Base-by-base conservation (phyloP, 768 basidiomycete genomes). In the Rhodosporidiobolus sp. region DNA sequence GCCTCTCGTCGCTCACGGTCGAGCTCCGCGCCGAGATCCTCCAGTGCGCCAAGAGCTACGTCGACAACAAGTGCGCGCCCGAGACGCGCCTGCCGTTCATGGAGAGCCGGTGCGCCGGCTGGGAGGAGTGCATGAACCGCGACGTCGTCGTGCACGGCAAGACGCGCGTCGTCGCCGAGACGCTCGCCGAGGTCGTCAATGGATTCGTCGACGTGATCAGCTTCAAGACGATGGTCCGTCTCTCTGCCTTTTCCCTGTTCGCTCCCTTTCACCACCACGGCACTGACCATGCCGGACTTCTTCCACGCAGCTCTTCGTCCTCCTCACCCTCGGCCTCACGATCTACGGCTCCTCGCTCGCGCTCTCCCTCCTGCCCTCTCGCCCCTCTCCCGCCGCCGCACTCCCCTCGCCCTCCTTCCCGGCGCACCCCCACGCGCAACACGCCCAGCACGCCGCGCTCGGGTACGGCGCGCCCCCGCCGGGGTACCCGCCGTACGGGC, bases 141-240 rank as follows among this genome's bases (percentile, higher is more conserved):
- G 94, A 97, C 84, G 92, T 94, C 65, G 88, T 88, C 28, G 88
- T 89, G 52, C 87, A 94, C 53, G 92, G 92, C 2, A 90, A 92
- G 69, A 91, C 93, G 70, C 88, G 87, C 77, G 89, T 99, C 75
- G 88, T 90, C 55, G 94, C 94, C 68, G 93, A 97, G 84, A 87
- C 96, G 68, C 89, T 98, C 81, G 95, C 92, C 63, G 94, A 96
- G 79, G 90, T 97, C 55, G 88, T 97, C 73, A 96, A 97, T 80
- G 88, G 92, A 2, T 99, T 99, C 79, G 91, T 98, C 22, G 95
- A 99, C 79, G 90, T 90, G 60, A 94, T 99, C 82, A 93, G 90
- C 80, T 97, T 94, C 92, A 96, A 94, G 83, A 94, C 94, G 20
- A 83, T 97, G 81, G 95, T 92, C 48, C 58, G 54, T 16, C 4